Percentiles rank a stretch among this genome's conserved stretches.
phyloP scores from a whole-genome alignment of 1,139 yeast species.

The Yamadazyma aaseri region DNA sequence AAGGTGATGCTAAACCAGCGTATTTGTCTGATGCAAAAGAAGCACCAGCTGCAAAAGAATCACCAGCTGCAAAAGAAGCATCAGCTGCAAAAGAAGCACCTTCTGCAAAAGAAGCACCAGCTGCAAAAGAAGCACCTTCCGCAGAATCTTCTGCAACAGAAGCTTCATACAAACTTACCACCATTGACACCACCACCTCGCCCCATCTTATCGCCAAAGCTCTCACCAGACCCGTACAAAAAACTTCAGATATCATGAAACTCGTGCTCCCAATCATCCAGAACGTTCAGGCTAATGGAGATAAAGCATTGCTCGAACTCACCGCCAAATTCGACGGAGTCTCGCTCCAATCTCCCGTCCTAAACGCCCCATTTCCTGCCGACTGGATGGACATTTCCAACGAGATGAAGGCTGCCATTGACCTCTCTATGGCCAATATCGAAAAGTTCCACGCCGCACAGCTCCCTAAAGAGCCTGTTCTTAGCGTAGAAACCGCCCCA shows the following conservation, averaged over 20 bases:
- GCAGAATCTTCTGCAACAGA: conserved; percentile 16
- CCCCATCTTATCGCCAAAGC: conserved; percentile 54
- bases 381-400: conserved; percentile 72
- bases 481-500: conserved; percentile 89
- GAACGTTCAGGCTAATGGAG: conserved; percentile 75
- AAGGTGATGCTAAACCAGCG: conserved; percentile 92
- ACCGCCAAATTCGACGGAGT: conserved; percentile 93
- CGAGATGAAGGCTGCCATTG: conserved; percentile 83
- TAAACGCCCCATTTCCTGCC: conserved; percentile 83
- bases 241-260: conserved; percentile 87
- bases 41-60: conserved; percentile 11
- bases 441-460: conserved; percentile 94
- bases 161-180: conserved; percentile 53
- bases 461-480: conserved; percentile 60
- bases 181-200: conserved; percentile 49
- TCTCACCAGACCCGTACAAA: conserved; percentile 85
- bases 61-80: too few species aligned
- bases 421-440: conserved; percentile 83
- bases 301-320: conserved; percentile 77
- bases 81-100: too few species aligned
- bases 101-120: too few species aligned
- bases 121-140: conserved; percentile 5
- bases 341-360: conserved; percentile 62
- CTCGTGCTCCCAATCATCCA: conserved; percentile 87
- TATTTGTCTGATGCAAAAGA: conserved; percentile 36